phyloP scores from a whole-genome alignment of 2,329 filamentous ascomycete genomes.

The Fusarium sp. region DNA sequence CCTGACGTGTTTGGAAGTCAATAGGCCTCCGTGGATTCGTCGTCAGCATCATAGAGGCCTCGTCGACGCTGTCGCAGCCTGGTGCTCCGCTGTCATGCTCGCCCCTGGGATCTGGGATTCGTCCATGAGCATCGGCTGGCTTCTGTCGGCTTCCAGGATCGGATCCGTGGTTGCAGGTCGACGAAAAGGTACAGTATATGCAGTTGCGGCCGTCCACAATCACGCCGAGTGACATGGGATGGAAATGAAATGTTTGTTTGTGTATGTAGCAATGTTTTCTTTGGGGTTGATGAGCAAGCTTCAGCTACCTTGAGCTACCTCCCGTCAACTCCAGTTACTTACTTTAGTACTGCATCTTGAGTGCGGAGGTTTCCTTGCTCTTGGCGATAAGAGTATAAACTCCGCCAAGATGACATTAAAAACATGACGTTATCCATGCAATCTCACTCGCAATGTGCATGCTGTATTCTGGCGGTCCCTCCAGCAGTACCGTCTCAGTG shows the following conservation, averaged over 20 bases:
- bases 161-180: slow-evolving; percentile 3
- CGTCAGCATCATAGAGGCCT: slow-evolving; percentile 16
- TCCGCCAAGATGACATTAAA: not conserved
- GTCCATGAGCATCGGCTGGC: slow-evolving; percentile 17
- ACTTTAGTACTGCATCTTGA: not conserved
- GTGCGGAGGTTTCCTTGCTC: not conserved
- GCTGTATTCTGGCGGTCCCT: not conserved
- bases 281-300: not conserved
- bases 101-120: not conserved
- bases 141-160: slow-evolving; percentile 28
- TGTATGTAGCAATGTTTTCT: not conserved
- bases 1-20: not conserved
- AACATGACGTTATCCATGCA: not conserved
- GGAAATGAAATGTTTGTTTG: not conserved
- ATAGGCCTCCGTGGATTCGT: slow-evolving; percentile 20
- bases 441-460: not conserved
- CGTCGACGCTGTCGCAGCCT: slow-evolving; percentile 10
- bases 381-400: not conserved
- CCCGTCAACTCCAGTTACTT: not conserved
- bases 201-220: not conserved
- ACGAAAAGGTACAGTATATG: not conserved
- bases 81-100: slow-evolving; percentile 18
- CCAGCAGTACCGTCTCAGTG: not conserved
- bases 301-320: not conserved
- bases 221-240: not conserved